These are phyloP conservation scores for Xylariaceae sp. DNA, from an alignment of 2,329 filamentous ascomycete genomes.

Conservation along the genomic window DNA sequence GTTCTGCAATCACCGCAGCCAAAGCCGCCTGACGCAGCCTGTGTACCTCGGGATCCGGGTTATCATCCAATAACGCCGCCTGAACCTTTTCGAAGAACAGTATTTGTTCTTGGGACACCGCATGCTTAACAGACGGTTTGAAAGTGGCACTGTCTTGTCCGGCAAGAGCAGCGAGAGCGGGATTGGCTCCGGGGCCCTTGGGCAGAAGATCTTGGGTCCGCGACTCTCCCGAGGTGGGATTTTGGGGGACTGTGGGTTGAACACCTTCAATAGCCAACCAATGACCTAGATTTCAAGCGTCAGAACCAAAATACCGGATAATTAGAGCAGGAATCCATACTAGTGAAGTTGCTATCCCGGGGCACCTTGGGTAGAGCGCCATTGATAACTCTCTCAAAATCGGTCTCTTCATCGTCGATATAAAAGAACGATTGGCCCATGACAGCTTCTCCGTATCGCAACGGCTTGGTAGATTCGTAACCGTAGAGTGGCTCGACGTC, in stretches of 20 bases:
- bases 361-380: conserved; percentile 92
- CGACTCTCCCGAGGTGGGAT: conserved; percentile 82
- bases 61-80: conserved; percentile 80
- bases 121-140: conserved; percentile 91
- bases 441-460: conserved; percentile 90
- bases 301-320: no score
- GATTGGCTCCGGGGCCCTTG: conserved; percentile 85
- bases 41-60: conserved; percentile 70
- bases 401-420: conserved; percentile 95
- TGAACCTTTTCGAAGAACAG: conserved; percentile 97
- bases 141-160: conserved; percentile 80
- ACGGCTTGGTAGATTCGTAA: conserved; percentile 85
- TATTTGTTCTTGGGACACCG: conserved; percentile 91
- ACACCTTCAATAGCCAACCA: conserved; percentile 98
- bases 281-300: conserved; percentile 71
- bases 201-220: conserved; percentile 80
- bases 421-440: conserved; percentile 94
- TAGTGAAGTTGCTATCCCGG: conserved; percentile 85
- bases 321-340: conserved; percentile 51
- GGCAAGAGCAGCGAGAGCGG: conserved; percentile 75
- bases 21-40: conserved; percentile 78
- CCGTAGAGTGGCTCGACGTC: conserved; percentile 95
- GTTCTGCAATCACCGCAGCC: conserved; percentile 80
- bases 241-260: conserved; percentile 93
- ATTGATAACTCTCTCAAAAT: conserved; percentile 99